phyloP scores from a whole-genome alignment of 106 monocot species.

The Hemerocallis citrina region DNA sequence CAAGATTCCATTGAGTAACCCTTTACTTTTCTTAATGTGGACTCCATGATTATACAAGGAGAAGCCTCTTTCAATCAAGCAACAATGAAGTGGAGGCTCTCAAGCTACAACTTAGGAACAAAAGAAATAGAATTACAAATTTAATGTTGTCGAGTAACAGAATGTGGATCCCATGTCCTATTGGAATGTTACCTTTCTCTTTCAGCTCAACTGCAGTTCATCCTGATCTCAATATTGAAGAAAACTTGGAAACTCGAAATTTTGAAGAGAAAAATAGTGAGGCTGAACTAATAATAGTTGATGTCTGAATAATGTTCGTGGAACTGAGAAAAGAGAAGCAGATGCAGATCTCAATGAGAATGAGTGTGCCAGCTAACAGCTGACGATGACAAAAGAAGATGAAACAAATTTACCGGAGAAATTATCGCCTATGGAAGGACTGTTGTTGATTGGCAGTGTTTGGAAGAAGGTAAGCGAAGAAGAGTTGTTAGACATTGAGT shows the following conservation, averaged over 20 bases:
- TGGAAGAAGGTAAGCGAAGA: constrained; percentile 64
- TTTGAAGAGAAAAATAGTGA: too few species aligned
- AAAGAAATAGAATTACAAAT: background rate
- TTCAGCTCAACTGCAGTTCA: constrained; percentile 38
- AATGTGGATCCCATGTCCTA: constrained; percentile 56
- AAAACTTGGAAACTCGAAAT: background rate
- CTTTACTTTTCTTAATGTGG: background rate
- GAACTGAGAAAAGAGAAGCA: background rate
- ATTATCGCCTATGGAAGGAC: constrained; percentile 30
- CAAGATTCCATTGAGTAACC: background rate
- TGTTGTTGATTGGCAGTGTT: constrained; percentile 42
- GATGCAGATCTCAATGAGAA: background rate
- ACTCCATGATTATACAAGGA: constrained; percentile 17
- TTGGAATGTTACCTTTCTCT: constrained; percentile 61
- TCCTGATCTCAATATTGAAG: constrained; percentile 35
- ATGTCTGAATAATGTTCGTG: background rate
- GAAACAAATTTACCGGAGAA: background rate
- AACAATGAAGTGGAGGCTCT: constrained; percentile 27
- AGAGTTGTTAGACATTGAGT: constrained; percentile 38
- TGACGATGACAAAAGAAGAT: constrained; percentile 2
- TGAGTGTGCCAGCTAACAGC: constrained; percentile 17
- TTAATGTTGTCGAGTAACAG: background rate
- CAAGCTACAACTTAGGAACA: constrained; percentile 12
- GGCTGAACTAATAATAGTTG: too few species aligned
- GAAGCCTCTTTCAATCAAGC: constrained; percentile 37